Evolutionary conservation across 2,329 filamentous ascomycete species (phyloP).

Genomic region (Colletotrichum lindemuthianum): DNA sequence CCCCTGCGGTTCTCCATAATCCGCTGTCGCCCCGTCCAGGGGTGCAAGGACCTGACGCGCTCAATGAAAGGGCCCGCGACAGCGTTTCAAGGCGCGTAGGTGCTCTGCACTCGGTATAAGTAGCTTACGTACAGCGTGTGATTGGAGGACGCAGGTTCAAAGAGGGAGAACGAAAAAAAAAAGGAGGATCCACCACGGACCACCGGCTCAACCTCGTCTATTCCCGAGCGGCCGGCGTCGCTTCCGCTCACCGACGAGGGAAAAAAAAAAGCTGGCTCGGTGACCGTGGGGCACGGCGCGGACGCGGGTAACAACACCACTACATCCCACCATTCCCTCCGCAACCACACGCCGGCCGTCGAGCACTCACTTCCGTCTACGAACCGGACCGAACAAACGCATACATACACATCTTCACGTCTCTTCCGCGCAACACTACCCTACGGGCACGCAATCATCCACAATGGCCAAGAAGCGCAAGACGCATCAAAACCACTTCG

Average conservation of each 20-base stretch:
- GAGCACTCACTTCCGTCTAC: neutral
- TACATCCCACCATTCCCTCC: constrained; percentile 11
- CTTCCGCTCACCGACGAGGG: constrained; percentile 23
- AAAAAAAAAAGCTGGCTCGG: constrained; percentile 28
- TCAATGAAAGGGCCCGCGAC: too few relatives aligned
- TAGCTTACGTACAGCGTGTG: too few relatives aligned
- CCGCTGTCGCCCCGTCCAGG: constrained; percentile 28
- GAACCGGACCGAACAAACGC: constrained; percentile 6
- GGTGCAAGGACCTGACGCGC: neutral
- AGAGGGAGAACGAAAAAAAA: neutral
- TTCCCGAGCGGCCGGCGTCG: constrained; percentile 35
- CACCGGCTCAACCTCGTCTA: constrained; percentile 34
- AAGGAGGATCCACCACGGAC: constrained; percentile 4
- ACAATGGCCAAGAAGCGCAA: constrained; percentile 57
- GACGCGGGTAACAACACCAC: constrained; percentile 29
- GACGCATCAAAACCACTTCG: constrained; percentile 37
- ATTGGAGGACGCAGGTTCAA: neutral
- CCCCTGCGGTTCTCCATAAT: constrained; percentile 35
- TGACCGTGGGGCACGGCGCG: constrained; percentile 29
- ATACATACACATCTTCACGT: neutral
- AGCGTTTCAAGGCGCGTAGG: too few relatives aligned
- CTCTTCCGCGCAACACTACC: neutral
- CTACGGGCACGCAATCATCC: neutral
- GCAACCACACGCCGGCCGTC: neutral
- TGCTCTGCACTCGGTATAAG: too few relatives aligned